A percentile compares a stretch with the other conserved stretches of the same genome.
Conservation (phyloP, 768 basidiomycete genomes). For the Pseudohyphozyma bogoriensis region DNA sequence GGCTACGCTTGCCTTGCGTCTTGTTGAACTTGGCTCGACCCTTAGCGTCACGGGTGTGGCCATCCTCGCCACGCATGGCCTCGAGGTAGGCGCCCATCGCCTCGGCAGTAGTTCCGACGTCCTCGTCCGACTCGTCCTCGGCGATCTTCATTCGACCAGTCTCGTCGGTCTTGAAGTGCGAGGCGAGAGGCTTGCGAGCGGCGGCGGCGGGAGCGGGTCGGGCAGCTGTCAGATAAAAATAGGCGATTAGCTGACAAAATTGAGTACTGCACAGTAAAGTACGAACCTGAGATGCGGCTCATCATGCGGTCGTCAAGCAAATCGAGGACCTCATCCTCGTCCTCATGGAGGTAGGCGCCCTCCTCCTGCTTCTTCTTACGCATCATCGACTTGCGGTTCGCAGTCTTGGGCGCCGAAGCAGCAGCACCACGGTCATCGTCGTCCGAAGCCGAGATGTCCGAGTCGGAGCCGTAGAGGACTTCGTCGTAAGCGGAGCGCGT, state of each 20-base stretch:
- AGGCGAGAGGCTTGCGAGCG: conserved; percentile 18
- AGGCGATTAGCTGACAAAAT: no score
- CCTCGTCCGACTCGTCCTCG: conserved; percentile 47
- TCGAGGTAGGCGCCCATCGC: conserved; percentile 79
- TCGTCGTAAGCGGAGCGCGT: conserved; percentile 91
- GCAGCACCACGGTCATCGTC: conserved; percentile 33
- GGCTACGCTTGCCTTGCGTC: conserved; percentile 74
- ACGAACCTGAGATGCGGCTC: conserved; percentile 39
- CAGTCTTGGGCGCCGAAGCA: conserved; percentile 34
- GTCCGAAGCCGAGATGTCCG: conserved; percentile 58
- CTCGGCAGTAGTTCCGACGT: conserved; percentile 66
- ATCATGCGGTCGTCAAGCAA: conserved; percentile 59
- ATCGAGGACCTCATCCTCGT: conserved; percentile 92
- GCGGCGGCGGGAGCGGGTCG: conserved; percentile 8
- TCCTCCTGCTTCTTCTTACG: conserved; percentile 38
- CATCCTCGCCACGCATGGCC: conserved; percentile 71
- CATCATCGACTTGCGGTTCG: conserved; percentile 49
- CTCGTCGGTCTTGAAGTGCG: conserved; percentile 73
- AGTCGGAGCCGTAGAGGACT: conserved; percentile 91
- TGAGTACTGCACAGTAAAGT: not conserved
- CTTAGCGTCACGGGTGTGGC: conserved; percentile 70
- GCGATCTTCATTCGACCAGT: conserved; percentile 18
- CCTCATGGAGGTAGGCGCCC: conserved; percentile 63
- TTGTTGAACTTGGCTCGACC: conserved; percentile 93
- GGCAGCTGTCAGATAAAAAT: conserved; percentile 32